phyloP scores from a whole-genome alignment of 129 eudicot species.

The Centella asiatica region DNA sequence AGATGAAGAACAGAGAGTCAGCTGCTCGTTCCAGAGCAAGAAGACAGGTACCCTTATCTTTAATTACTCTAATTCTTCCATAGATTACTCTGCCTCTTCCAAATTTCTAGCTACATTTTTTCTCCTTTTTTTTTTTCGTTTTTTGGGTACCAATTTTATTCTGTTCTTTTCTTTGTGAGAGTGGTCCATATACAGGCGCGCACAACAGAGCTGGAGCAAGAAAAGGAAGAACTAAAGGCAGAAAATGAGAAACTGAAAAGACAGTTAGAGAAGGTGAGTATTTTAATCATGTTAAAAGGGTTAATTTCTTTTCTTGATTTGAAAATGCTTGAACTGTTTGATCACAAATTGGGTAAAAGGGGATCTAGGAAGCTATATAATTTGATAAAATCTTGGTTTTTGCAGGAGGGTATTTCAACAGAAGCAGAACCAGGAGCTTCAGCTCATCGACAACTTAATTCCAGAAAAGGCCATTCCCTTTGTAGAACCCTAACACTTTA shows the following conservation, averaged over 20 bases:
- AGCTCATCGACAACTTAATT: background rate
- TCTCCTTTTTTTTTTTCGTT: background rate
- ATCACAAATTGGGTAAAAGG: too few species aligned
- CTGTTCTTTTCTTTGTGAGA: too few species aligned
- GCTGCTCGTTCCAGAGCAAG: slow-evolving; percentile 61
- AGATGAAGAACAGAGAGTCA: slow-evolving; percentile 53
- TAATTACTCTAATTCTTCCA: background rate
- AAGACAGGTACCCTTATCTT: slow-evolving; percentile 29
- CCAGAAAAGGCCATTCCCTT: slow-evolving; percentile 23
- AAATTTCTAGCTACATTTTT: too few species aligned
- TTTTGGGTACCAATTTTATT: background rate
- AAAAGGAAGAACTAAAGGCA: slow-evolving; percentile 25
- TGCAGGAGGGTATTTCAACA: slow-evolving; percentile 14
- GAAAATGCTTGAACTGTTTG: background rate
- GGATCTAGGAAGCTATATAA: background rate
- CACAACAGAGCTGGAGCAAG: slow-evolving; percentile 34
- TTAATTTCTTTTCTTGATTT: background rate
- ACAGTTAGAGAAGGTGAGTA: slow-evolving; percentile 24
- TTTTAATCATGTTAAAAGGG: too few species aligned
- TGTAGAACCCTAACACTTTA: slow-evolving; percentile 32
- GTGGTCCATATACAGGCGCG: slow-evolving; percentile 20
- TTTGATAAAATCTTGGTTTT: background rate
- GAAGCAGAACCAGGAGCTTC: slow-evolving; percentile 10
- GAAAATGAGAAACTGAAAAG: slow-evolving; percentile 46
- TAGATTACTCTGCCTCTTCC: too few species aligned